Evolutionary conservation across 768 basidiomycete genomes (phyloP), one percentile per base, ranked within the genome.

Genomic region (Fomitopsis pulvina): DNA sequence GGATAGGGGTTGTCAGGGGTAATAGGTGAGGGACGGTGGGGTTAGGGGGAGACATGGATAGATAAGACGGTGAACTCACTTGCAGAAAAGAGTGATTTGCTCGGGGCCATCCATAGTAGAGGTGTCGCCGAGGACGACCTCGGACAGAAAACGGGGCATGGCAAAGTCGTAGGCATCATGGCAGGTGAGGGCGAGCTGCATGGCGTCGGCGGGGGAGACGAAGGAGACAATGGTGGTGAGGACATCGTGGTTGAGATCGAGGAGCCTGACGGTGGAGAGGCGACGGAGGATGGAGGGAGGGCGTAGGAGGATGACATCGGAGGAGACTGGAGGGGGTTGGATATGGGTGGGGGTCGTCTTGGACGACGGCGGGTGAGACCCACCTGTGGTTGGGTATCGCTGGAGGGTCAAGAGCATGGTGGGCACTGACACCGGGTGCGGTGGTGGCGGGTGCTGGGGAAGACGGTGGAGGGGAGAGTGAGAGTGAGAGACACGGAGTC

Each of bases 131-230:
- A 58, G 47, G 2, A 50, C 32, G 47, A 54, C 45, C 30, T 58
- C 50, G 24, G 54, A 48, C 22, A 58, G 40, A 27, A 58, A 50
- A 20, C 54, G 57, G 30, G 57, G 54, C 27, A 55, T 39, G 14
- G 57, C 57, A 9, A 53, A 34, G 2, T 41, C 50, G 34, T 58
- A 58, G 47, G 51, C 54, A 12, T 46, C 39, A 29, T 50, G 57
- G 2, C 45, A 55, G 11, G 57, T 48, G 14, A 55, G 47, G 9
- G 51, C 51, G 41, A 58, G 54, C 45, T 50, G 49, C 11, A 46
- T 29, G 18, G 57, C 57, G 43, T 55, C 57, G 30, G 30, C 46
- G 1, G 27, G 28, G 37, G 47, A 40, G 20, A 44, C 24, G 37
- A 45, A 38, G 38, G 43, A 39, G 21, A 47, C 16, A 30, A 47